Evolutionary conservation across 345 rosid genomes (phyloP).

Genomic region (Mangifera indica): DNA sequence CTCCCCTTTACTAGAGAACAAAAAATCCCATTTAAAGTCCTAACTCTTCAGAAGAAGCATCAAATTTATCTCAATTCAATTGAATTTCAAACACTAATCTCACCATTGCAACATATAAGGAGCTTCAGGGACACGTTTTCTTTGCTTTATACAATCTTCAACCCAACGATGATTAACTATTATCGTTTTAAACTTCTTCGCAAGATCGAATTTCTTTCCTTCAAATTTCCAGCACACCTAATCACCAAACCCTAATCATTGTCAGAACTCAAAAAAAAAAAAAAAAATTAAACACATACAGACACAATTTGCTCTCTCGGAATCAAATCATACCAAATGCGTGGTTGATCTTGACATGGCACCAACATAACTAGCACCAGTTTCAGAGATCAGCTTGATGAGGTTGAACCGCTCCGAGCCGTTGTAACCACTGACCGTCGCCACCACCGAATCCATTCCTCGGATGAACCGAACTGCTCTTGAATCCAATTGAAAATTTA

Average conservation of each 20-base stretch:
- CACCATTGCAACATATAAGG: constrained; percentile 69
- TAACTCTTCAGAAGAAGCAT: no score
- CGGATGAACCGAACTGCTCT: constrained; percentile 20
- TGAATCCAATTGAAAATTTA: background rate
- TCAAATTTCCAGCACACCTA: constrained; percentile 86
- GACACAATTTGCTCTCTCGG: background rate
- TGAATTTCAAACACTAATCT: no score
- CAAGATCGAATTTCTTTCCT: constrained; percentile 66
- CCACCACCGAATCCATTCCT: constrained; percentile 85
- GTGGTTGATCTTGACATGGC: constrained; percentile 66
- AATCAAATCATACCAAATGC: constrained; percentile 55
- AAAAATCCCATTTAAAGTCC: no score
- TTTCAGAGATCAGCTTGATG: constrained; percentile 64
- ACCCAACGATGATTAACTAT: constrained; percentile 85
- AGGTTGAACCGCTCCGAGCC: constrained; percentile 77
- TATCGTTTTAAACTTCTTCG: constrained; percentile 49
- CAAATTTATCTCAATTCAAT: background rate
- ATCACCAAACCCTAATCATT: constrained; percentile 5
- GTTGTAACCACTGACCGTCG: constrained; percentile 88
- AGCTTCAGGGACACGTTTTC: constrained; percentile 55
- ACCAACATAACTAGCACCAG: constrained; percentile 86
- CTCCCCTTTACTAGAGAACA: no score
- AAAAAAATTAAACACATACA: background rate
- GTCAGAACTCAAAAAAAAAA: background rate
- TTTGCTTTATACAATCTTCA: constrained; percentile 68